Conservation (phyloP, 805 yeast species). For the Metahyphopichia silvanorum region DNA sequence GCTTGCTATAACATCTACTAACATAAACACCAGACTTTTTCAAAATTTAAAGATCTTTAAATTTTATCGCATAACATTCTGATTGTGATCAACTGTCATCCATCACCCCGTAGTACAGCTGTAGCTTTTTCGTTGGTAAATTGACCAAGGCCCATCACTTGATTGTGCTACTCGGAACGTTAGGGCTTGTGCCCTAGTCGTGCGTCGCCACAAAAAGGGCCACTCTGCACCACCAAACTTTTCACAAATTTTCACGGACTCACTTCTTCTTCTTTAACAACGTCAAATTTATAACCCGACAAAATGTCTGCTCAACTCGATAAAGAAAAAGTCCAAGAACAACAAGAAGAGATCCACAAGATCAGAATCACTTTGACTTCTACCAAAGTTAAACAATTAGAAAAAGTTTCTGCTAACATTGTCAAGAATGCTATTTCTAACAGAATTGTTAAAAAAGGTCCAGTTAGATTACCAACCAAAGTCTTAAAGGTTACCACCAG, state of each 20-base stretch:
- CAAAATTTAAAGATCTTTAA: too few species aligned
- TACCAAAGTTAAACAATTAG: conserved; percentile 97
- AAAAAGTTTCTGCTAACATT: conserved; percentile 91
- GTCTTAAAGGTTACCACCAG: conserved; percentile 97
- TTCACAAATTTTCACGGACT: not conserved
- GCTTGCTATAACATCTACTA: conserved; percentile 3
- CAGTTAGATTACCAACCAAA: conserved; percentile 99
- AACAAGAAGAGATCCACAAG: conserved; percentile 84
- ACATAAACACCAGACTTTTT: too few species aligned
- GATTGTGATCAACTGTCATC: too few species aligned
- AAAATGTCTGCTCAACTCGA: conserved; percentile 74
- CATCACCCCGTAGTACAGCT: too few species aligned
- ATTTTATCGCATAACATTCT: too few species aligned
- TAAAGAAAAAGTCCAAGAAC: conserved; percentile 86
- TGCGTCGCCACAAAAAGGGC: too few species aligned
- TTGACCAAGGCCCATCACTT: conserved; percentile 3
- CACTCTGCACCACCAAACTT: conserved; percentile 3
- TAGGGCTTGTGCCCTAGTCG: conserved; percentile 13
- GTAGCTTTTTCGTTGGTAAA: too few species aligned
- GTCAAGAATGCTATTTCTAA: conserved; percentile 80
- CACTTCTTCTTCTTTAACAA: conserved; percentile 24
- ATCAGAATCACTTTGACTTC: conserved; percentile 99
- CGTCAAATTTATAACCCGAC: conserved; percentile 27
- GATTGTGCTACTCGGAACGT: not conserved
- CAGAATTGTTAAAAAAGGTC: conserved; percentile 93